phyloP scores from a whole-genome alignment of 208 protist species.

The Crithidia sp. region DNA sequence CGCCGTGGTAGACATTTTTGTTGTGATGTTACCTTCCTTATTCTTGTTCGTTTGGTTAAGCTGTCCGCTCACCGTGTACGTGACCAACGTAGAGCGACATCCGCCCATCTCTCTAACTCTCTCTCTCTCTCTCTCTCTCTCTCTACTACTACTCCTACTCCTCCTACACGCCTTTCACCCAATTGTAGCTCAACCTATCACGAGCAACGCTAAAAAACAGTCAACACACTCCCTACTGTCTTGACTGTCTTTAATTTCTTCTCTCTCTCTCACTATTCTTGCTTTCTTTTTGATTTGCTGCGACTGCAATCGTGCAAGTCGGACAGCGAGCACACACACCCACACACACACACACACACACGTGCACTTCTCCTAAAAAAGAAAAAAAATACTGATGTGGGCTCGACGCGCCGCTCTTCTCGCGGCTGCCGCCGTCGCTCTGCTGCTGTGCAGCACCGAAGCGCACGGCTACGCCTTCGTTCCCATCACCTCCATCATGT shows the following conservation, averaged over 20 bases:
- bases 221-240: background rate
- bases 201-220: too few relatives aligned
- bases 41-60: too few relatives aligned
- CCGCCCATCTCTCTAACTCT: too few relatives aligned
- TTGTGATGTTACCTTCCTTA: too few relatives aligned
- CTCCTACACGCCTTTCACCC: too few relatives aligned
- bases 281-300: background rate
- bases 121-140: too few relatives aligned
- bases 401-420: background rate
- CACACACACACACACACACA: constrained; percentile 1
- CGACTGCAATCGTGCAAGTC: background rate
- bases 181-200: too few relatives aligned
- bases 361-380: background rate
- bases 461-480: constrained; percentile 17
- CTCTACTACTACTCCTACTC: too few relatives aligned
- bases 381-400: background rate
- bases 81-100: too few relatives aligned
- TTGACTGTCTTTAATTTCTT: background rate
- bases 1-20: too few relatives aligned
- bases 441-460: background rate
- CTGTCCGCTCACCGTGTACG: too few relatives aligned
- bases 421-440: background rate
- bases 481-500: constrained; percentile 20
- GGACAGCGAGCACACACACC: background rate
- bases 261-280: background rate